Evolutionary conservation across 2,329 filamentous ascomycete species (phyloP).

Genomic region (Aspergillus intermedius): DNA sequence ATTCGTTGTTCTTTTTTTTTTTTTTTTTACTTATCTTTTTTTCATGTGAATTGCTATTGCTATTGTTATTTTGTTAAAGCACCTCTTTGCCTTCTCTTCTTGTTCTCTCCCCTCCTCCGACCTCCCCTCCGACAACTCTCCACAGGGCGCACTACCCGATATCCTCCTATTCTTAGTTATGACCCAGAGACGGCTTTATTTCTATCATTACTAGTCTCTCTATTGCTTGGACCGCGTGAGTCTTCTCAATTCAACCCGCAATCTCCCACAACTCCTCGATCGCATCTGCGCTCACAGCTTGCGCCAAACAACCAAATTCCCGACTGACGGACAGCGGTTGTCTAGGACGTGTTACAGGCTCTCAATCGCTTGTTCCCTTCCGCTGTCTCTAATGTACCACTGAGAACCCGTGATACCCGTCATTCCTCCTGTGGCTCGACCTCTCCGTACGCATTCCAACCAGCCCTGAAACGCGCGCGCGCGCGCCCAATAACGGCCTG

Average conservation of each 20-base stretch:
- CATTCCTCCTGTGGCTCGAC: background rate
- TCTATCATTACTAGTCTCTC: background rate
- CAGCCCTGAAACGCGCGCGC: background rate
- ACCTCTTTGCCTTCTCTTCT: background rate
- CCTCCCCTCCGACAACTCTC: background rate
- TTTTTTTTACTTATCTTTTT: background rate
- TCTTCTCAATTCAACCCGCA: background rate
- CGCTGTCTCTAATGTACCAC: background rate
- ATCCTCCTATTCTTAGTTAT: background rate
- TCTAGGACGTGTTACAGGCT: background rate
- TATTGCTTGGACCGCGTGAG: background rate
- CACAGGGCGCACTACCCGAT: background rate
- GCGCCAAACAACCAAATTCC: background rate
- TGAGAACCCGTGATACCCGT: background rate
- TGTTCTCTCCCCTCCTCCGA: background rate
- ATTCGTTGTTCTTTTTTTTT: background rate
- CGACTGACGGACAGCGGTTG: background rate
- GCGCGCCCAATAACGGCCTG: background rate
- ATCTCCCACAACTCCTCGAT: background rate
- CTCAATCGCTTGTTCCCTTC: background rate
- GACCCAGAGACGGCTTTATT: background rate
- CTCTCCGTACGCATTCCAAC: background rate
- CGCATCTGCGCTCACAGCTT: background rate
- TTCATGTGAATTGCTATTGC: background rate
- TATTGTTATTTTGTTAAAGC: background rate